Evolutionary conservation across 495 filamentous ascomycete genomes (phyloP).

Genomic region (Rhypophila decipiens): DNA sequence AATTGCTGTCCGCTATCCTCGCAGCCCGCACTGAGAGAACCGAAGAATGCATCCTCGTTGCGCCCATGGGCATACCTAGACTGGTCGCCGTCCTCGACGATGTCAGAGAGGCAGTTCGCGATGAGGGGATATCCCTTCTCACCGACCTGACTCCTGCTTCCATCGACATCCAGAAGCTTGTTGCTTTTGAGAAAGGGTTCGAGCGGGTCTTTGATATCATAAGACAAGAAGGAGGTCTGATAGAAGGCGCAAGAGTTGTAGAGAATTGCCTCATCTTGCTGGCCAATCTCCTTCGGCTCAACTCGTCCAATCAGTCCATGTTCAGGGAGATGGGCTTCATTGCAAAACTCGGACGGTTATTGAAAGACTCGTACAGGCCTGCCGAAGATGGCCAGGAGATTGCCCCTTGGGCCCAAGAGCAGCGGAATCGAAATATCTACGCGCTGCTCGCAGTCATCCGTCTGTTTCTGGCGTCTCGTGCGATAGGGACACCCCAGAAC

Average conservation of each 20-base stretch:
- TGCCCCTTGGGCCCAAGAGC: constrained; percentile 64
- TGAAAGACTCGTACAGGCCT: constrained; percentile 55
- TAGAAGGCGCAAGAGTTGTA: constrained; percentile 79
- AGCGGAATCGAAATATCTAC: constrained; percentile 88
- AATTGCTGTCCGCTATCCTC: constrained; percentile 81
- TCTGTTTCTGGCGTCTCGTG: constrained; percentile 76
- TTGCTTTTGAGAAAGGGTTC: constrained; percentile 92
- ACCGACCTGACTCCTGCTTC: constrained; percentile 47
- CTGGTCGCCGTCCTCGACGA: constrained; percentile 82
- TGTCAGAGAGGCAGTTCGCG: constrained; percentile 78
- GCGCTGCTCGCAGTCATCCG: constrained; percentile 79
- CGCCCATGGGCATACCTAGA: constrained; percentile 80
- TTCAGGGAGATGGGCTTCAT: constrained; percentile 90
- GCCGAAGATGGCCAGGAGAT: constrained; percentile 54
- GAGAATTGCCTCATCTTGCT: constrained; percentile 93
- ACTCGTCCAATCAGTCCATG: constrained; percentile 86
- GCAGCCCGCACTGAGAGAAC: constrained; percentile 84
- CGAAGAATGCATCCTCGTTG: constrained; percentile 89
- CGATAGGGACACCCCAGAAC: constrained; percentile 72
- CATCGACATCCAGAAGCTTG: constrained; percentile 76
- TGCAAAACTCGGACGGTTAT: constrained; percentile 61
- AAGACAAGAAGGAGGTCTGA: constrained; percentile 70
- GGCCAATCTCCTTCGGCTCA: constrained; percentile 83
- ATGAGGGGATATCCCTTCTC: constrained; percentile 54
- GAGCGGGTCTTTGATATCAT: constrained; percentile 80